Percentiles rank a stretch among this genome's conserved stretches.
These are phyloP conservation scores for Suzukiozyma palmioleophila DNA, from an alignment of 1,139 yeast genomes.

Conservation along the genomic window DNA sequence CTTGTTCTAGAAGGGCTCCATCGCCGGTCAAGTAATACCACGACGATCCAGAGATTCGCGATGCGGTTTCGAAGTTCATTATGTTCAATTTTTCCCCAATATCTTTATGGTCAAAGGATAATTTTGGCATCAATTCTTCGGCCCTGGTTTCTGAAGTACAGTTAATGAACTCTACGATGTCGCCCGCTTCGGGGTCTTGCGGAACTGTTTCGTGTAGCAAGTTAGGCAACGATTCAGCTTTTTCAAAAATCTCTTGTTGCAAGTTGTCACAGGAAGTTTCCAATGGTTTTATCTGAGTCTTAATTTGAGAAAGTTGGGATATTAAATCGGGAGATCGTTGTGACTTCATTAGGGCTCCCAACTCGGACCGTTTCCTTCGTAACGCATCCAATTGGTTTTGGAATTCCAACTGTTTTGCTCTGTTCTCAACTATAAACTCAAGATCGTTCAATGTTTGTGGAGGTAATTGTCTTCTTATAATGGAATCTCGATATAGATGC, in stretches of 20 bases:
- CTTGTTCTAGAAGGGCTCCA: slow-evolving; percentile 88
- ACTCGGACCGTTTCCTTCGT: slow-evolving; percentile 24
- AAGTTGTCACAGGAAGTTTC: slow-evolving; percentile 28
- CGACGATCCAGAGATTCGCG: slow-evolving; percentile 77
- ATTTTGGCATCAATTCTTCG: slow-evolving; percentile 15
- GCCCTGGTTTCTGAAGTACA: slow-evolving; percentile 25
- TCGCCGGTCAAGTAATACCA: slow-evolving; percentile 86
- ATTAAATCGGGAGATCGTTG: slow-evolving; percentile 11
- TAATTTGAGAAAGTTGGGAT: slow-evolving; percentile 29
- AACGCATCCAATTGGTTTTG: slow-evolving; percentile 21
- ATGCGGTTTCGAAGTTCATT: slow-evolving; percentile 67
- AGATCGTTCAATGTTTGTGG: slow-evolving; percentile 25
- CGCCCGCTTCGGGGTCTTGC: slow-evolving; percentile 31
- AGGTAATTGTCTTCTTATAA: slow-evolving; percentile 40
- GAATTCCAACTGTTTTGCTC: slow-evolving; percentile 21
- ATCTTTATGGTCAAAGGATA: slow-evolving; percentile 53
- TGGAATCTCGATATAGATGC: slow-evolving; percentile 39
- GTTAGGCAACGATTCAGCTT: slow-evolving; percentile 66
- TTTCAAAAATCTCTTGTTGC: slow-evolving; percentile 25
- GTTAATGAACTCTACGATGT: slow-evolving; percentile 49
- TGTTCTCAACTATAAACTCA: slow-evolving; percentile 23
- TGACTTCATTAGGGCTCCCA: slow-evolving; percentile 21
- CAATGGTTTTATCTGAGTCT: slow-evolving; percentile 27
- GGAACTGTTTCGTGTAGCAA: slow-evolving; percentile 51
- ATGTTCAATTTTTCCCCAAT: slow-evolving; percentile 62